phyloP scores from a whole-genome alignment of 768 basidiomycete species.

The Trametes cingulata region DNA sequence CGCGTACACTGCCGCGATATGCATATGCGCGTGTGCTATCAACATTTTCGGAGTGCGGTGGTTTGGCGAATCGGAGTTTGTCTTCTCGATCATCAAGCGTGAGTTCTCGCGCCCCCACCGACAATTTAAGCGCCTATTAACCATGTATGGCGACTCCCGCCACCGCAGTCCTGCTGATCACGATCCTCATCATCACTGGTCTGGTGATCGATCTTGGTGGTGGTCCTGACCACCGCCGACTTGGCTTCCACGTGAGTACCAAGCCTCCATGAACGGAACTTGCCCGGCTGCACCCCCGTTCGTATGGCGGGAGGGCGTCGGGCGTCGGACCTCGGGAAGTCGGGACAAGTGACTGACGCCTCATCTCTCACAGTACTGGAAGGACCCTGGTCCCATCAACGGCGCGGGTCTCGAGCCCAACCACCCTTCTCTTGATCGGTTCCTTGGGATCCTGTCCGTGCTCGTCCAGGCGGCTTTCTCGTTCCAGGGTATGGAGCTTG shows the following conservation, averaged over 20 bases:
- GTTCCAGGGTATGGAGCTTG: conserved; percentile 75
- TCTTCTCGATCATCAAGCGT: conserved; percentile 69
- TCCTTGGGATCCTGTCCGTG: conserved; percentile 43
- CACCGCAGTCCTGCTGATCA: conserved; percentile 54
- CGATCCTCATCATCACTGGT: conserved; percentile 58
- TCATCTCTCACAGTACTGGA: conserved; percentile 53
- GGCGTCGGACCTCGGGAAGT: neutral
- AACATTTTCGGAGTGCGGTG: conserved; percentile 73
- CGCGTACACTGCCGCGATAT: conserved; percentile 60
- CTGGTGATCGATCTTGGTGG: conserved; percentile 80
- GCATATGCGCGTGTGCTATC: conserved; percentile 56
- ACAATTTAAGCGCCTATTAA: neutral
- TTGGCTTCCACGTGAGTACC: conserved; percentile 61
- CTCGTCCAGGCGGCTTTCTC: conserved; percentile 68
- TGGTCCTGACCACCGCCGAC: conserved; percentile 63
- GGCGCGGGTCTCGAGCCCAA: conserved; percentile 35
- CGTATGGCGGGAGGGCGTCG: neutral
- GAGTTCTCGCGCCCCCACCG: conserved; percentile 23
- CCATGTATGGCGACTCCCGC: conserved; percentile 16
- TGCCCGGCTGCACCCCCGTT: too few species aligned
- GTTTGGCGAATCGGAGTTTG: conserved; percentile 75
- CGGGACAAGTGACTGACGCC: neutral
- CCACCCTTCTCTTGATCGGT: conserved; percentile 39
- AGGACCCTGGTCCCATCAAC: conserved; percentile 61
- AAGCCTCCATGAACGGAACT: conserved; percentile 27